Evolutionary conservation across 495 filamentous ascomycete species (phyloP).

Genomic region (Penicillium paradoxum): DNA sequence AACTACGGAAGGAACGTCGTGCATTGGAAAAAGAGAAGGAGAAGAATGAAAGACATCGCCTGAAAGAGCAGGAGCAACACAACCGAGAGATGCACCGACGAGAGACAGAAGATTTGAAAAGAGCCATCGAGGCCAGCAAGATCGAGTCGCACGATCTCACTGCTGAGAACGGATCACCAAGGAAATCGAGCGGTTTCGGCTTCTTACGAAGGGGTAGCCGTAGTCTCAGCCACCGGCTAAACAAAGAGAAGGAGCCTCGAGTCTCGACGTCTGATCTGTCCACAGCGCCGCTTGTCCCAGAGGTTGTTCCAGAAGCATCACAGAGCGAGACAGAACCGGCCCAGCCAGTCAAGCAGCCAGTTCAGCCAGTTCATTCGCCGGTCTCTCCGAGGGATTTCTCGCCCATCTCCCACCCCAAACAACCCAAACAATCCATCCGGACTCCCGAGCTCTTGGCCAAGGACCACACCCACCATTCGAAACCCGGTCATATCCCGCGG

Average conservation of each 20-base stretch:
- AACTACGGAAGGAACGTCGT: constrained; percentile 54
- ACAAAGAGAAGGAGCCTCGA: constrained; percentile 35
- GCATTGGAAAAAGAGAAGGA: constrained; percentile 63
- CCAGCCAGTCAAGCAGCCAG: neutral
- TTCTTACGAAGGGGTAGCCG: constrained; percentile 54
- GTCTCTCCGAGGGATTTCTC: constrained; percentile 14
- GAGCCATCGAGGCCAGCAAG: constrained; percentile 55
- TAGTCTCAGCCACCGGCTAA: constrained; percentile 50
- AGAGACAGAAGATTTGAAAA: constrained; percentile 55
- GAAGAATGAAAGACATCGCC: constrained; percentile 58
- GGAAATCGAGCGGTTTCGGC: constrained; percentile 40
- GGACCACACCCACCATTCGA: constrained; percentile 9
- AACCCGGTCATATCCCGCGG: constrained; percentile 16
- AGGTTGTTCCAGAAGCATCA: constrained; percentile 18
- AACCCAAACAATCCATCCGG: constrained; percentile 1
- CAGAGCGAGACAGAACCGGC: constrained; percentile 1
- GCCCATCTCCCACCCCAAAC: constrained; percentile 14
- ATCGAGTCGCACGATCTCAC: constrained; percentile 23
- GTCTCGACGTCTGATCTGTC: constrained; percentile 28
- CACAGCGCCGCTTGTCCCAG: constrained; percentile 2
- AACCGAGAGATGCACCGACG: constrained; percentile 45
- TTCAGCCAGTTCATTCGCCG: constrained; percentile 2
- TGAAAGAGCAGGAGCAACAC: constrained; percentile 55
- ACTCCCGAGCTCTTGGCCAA: constrained; percentile 5
- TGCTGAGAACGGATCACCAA: constrained; percentile 36